phyloP scores from a whole-genome alignment of 164 flowering plant genomes.

The Liquidambar formosana region DNA sequence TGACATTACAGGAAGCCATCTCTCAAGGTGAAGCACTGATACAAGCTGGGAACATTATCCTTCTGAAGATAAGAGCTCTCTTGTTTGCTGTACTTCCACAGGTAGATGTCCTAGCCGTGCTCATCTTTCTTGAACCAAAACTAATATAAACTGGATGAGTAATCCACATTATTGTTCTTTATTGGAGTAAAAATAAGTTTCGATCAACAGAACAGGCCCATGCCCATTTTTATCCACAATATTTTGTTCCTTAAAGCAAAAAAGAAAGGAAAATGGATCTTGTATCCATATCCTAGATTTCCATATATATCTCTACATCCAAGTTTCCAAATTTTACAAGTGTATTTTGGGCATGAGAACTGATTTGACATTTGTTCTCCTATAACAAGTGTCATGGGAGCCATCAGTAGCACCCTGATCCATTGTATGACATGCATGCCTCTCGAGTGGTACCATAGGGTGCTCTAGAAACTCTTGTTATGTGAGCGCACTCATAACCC shows the following conservation, averaged over 20 bases:
- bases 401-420: too few relatives aligned
- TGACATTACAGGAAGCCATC: constrained; percentile 68
- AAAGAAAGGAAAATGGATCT: background rate
- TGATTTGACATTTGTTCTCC: too few relatives aligned
- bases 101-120: constrained; percentile 33
- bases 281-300: too few relatives aligned
- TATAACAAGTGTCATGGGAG: too few relatives aligned
- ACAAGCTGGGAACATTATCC: constrained; percentile 70
- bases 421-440: too few relatives aligned
- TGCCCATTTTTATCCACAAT: background rate
- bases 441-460: too few relatives aligned
- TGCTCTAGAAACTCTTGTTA: too few relatives aligned
- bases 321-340: too few relatives aligned
- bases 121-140: too few relatives aligned
- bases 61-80: constrained; percentile 81
- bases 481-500: too few relatives aligned
- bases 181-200: background rate
- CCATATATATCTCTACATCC: too few relatives aligned
- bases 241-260: background rate
- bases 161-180: background rate
- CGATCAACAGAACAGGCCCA: background rate
- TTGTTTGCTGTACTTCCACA: constrained; percentile 68
- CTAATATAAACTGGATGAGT: background rate
- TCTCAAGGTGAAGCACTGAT: constrained; percentile 62
- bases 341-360: too few relatives aligned